A percentile compares a stretch with the other conserved stretches of the same genome.
Conservation (phyloP, 257 asterid species). For the Striga asiatica region DNA sequence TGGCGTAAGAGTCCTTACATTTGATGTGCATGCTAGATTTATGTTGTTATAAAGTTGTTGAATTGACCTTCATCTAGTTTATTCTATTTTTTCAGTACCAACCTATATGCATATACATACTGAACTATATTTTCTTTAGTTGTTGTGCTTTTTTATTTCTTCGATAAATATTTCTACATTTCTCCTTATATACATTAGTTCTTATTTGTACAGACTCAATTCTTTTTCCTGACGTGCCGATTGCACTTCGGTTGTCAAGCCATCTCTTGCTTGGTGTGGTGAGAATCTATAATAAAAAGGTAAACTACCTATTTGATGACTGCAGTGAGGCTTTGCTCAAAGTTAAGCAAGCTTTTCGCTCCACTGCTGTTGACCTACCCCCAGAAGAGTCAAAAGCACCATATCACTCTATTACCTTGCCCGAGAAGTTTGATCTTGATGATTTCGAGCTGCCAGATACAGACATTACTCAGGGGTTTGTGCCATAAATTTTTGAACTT, state of each 20-base stretch:
- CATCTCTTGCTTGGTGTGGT: conserved; percentile 97
- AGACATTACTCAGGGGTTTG: conserved; percentile 78
- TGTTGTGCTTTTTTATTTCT: not conserved
- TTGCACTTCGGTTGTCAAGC: conserved; percentile 94
- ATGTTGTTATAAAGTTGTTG: not conserved
- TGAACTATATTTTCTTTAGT: not conserved
- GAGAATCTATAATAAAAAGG: conserved; percentile 90
- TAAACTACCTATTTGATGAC: conserved; percentile 89
- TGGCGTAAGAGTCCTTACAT: not conserved
- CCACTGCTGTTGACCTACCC: conserved; percentile 90
- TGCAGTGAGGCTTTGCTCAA: conserved; percentile 95
- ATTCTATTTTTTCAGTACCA: not conserved
- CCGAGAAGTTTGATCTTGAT: conserved; percentile 94
- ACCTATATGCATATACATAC: not conserved
- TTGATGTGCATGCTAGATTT: not conserved
- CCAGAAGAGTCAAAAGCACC: conserved; percentile 98
- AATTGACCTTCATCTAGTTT: conserved; percentile 2
- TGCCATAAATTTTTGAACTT: conserved; percentile 9
- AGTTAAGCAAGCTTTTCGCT: conserved; percentile 91
- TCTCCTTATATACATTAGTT: conserved; percentile 9
- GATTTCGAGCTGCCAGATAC: conserved; percentile 93
- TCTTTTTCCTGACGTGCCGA: conserved; percentile 82
- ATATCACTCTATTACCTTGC: conserved; percentile 88
- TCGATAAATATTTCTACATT: not conserved
- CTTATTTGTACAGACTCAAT: conserved; percentile 51